Evolutionary conservation across 192 early-diverging fungal species (phyloP).

Genomic region (Entomortierella beljakovae): DNA sequence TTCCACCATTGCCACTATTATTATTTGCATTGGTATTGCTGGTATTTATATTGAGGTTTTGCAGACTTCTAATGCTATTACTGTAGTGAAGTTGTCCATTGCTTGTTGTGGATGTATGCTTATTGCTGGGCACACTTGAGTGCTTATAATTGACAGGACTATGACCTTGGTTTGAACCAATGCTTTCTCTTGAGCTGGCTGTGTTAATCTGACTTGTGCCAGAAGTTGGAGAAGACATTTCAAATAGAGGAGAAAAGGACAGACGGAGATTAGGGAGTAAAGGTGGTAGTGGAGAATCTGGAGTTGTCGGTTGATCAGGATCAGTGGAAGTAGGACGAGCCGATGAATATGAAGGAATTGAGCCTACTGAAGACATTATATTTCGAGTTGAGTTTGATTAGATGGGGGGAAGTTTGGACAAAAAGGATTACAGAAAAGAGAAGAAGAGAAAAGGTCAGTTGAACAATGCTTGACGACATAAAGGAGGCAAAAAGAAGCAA

Average conservation of each 20-base stretch:
- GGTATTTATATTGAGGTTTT: constrained; percentile 2
- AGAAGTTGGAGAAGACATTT: constrained; percentile 28
- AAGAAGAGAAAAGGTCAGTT: too few relatives aligned
- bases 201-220: constrained; percentile 40
- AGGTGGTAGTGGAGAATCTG: constrained; percentile 18
- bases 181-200: constrained; percentile 21
- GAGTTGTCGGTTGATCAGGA: constrained; percentile 16
- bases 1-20: constrained; percentile 1
- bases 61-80: constrained; percentile 28
- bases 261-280: constrained; percentile 35
- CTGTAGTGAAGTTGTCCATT: constrained; percentile 39
- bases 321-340: constrained; percentile 3
- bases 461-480: too few relatives aligned
- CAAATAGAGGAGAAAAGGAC: constrained; percentile 49
- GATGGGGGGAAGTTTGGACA: not conserved
- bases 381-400: not conserved
- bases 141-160: constrained; percentile 17
- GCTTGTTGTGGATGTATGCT: constrained; percentile 19
- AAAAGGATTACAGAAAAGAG: not conserved
- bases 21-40: not conserved
- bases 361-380: constrained; percentile 25
- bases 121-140: constrained; percentile 22
- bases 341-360: constrained; percentile 3
- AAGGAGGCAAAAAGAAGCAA: too few relatives aligned
- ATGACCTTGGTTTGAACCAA: not conserved